phyloP scores from a whole-genome alignment of 2,329 filamentous ascomycete species.

The Penicillium decumbens region DNA sequence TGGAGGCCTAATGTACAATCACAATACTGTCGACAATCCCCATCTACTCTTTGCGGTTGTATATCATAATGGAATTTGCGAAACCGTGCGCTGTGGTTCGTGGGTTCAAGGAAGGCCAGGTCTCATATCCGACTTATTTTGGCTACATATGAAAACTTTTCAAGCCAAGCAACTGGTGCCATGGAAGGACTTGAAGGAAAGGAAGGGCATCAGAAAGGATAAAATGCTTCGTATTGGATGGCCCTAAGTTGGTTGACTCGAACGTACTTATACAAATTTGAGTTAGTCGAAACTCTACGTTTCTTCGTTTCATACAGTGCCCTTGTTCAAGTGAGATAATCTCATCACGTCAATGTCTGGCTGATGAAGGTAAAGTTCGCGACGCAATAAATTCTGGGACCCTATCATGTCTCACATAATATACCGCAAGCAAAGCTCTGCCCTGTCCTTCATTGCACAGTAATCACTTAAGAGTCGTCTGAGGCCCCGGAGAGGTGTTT shows the following conservation, averaged over 20 bases:
- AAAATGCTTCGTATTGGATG: slow-evolving; percentile 3
- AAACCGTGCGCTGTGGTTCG: slow-evolving; percentile 3
- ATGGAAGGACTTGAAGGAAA: slow-evolving; percentile 1
- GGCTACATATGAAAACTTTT: slow-evolving; percentile 2
- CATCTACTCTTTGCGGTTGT: not conserved
- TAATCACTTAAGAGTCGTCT: not conserved
- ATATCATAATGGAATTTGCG: not conserved
- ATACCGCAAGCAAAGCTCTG: not conserved
- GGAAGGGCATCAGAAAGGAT: not conserved
- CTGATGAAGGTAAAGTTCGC: too few relatives aligned
- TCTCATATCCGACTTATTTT: not conserved
- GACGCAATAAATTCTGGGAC: too few relatives aligned
- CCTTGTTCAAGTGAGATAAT: too few relatives aligned
- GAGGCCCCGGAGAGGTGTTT: not conserved
- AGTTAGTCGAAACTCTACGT: not conserved
- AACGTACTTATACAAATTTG: not conserved
- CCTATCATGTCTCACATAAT: too few relatives aligned
- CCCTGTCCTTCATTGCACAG: too few relatives aligned
- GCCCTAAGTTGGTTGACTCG: not conserved
- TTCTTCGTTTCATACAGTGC: not conserved
- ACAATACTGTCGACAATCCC: slow-evolving; percentile 3
- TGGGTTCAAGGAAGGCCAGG: slow-evolving; percentile 3
- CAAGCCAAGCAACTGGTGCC: slow-evolving; percentile 4
- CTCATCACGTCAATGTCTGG: too few relatives aligned
- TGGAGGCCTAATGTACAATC: slow-evolving; percentile 3